Evolutionary conservation across 2,329 filamentous ascomycete species (phyloP), one percentile per base, ranked within the genome.

Genomic region (Akanthomyces lecanii): DNA sequence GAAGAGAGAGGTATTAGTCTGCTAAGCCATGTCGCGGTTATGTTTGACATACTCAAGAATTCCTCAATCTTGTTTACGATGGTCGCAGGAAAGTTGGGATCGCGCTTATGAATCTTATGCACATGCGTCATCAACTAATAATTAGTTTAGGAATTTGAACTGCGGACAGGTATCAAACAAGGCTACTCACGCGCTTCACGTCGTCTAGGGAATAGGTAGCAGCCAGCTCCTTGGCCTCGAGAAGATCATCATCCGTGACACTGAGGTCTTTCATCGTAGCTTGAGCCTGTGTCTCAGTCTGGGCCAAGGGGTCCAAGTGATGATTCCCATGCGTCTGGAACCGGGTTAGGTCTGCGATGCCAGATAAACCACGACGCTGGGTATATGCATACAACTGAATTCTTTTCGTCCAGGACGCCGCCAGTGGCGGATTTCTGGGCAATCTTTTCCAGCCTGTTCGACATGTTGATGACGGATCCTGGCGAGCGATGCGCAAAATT

Each of bases 21-120:
- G 21, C n/a, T 25, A 2, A 14, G 42, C 42, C 28, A 5, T 23
- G 23, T 23, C 21, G n/a, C 23, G 23, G 23, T 28, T 28, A 28
- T 30, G 28, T 30, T 30, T 30, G 40, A 76, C 61, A 40, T 72
- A 71, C 12, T 71, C 16, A 71, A 65, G 30, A 72, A 72, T 14
- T 67, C 65, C 47, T 71, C 66, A 30, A 72, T 71, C 45, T 65
- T 70, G 42, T 67, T 65, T 38, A 72, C 65, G 47, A 69, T 61
- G 4, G 57, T 30, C n/a, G 68, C 62, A n/a, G 47, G 74, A 55
- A 79, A 79, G 69, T 79, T 79, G 45, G 76, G 77, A 64, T 79
- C 77, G 44, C 72, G 71, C 61, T 75, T 71, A 65, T 78, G 76
- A 50, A 77, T 72, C 30, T 65, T 67, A 53, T 68, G 59, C 23